Evolutionary conservation across 2,329 filamentous ascomycete genomes (phyloP), one percentile per base, ranked within the genome.

Genomic region (Elsinoe fawcettii): DNA sequence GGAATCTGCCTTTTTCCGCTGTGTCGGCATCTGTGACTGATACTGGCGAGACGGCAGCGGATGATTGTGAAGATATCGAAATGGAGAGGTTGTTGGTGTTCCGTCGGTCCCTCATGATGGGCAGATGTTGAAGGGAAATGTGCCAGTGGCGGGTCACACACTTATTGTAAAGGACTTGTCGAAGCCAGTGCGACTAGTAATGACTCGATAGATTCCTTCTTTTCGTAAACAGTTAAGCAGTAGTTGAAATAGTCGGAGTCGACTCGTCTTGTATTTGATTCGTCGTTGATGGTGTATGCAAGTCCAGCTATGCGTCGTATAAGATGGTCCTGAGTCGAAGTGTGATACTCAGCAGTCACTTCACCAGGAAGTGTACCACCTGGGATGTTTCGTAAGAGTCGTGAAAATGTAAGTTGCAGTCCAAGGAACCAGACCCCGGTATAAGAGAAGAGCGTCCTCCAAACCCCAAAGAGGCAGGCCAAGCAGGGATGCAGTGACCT

Each of bases 1-100:
- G 81, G 3, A 80, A 81, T 36, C 79, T 79, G 51, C 43, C 75
- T 51, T 82, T 80, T 70, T 85, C 68, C 84, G 66, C 84, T 79
- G 12, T 58, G 83, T 83, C 34, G 86, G 75, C 55, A 87, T 57
- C 47, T 12, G 58, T 43, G 23, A 39, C 27, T 12, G 47, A 47
- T 77, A 12, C 82, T 83, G 11, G 86, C 88, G 51, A 90, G 79
- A 61, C 82, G 81, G 1, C 86, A 87, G 1, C 85, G 92, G 32
- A 80, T 80, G 3, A 86, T 85, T 23, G 86, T 87, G 84, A 69
- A 82, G 84, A 71, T 44, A 75, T 73, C 47, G 73, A 73, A 49
- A 75, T 71, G n/a, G 72, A 73, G 56, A 76, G 69, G 32, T 53
- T 46, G 61, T 71, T 73, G 12, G 74, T 75, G 63, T 76, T 77